Base-by-base conservation (phyloP, 2,329 filamentous ascomycete species). In the Leptographium wingfieldii region DNA sequence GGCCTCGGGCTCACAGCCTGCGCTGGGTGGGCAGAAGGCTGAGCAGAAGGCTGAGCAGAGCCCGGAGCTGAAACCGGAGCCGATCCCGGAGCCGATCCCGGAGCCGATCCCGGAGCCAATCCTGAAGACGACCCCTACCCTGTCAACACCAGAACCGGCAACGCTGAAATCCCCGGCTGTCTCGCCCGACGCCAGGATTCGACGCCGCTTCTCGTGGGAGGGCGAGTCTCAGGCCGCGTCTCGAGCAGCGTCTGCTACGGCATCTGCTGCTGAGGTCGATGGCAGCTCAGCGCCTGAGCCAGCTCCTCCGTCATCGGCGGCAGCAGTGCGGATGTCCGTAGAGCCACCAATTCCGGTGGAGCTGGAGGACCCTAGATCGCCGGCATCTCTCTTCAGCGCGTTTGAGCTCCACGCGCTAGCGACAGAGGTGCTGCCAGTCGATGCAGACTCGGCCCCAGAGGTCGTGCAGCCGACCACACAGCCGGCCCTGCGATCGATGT, bases 121-220 rank as follows among this genome's bases (percentile, higher is more conserved):
- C n/a, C 40, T 40, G 27, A 14, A 9, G 27, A 11, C 48, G 14
- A 27, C 16, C 9, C 46, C 31, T 5, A 31, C 31, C 4, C 31
- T 31, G 7, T 31, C 31, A 31, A 31, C 31, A 31, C 31, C 31
- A 7, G 31, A 31, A 31, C 43, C 12, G 6, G 19, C 46, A 40
- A 19, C 6, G 9, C 33, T 35, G 33, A 35, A 7, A 35, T 35
- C 33, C 4, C 29, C 29, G 9, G 49, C 22, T 22, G 22, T 12
- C 22, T 52, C 49, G 49, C 25, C 29, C 29, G 29, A 35, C 1
- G n/a, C n/a, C 29, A 29, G 25, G 12, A 40, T 61, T 0, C 68
- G 63, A 7, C 64, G 66, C 27, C 72, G 73, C 0, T 77, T 77
- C 60, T 77, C 76, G 3, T 78, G 76, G 76, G 75, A 77, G 62